Percentiles rank a stretch among this genome's conserved stretches.
Conservation (phyloP, 352 stramenopile species). For the Pythium pectinolyticum region DNA sequence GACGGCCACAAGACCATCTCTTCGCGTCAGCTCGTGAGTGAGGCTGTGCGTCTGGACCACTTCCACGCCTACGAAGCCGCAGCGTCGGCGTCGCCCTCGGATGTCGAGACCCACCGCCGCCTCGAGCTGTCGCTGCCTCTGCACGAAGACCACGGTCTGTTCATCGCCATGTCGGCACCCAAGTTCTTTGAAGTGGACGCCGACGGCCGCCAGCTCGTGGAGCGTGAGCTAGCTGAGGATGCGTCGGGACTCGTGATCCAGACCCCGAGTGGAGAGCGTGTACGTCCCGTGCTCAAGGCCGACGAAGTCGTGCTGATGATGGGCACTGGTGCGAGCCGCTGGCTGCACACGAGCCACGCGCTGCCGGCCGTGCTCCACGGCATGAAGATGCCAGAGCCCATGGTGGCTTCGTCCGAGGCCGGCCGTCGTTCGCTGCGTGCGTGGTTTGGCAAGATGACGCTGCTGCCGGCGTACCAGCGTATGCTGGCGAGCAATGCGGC, state of each 20-base stretch:
- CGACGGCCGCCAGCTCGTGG: slow-evolving; percentile 18
- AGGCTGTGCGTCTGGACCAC: slow-evolving; percentile 56
- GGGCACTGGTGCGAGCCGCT: slow-evolving; percentile 42
- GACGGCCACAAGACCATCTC: slow-evolving; percentile 38
- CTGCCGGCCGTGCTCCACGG: slow-evolving; percentile 57
- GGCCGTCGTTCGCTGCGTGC: slow-evolving; percentile 37
- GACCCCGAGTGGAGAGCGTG: slow-evolving; percentile 30
- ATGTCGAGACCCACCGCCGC: slow-evolving; percentile 9
- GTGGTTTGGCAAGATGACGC: slow-evolving; percentile 67
- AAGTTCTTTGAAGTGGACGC: slow-evolving; percentile 46
- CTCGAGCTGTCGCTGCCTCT: slow-evolving; percentile 47
- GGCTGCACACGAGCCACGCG: slow-evolving; percentile 43
- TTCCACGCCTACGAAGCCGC: slow-evolving; percentile 63
- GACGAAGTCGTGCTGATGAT: slow-evolving; percentile 66
- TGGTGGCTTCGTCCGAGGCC: slow-evolving; percentile 9
- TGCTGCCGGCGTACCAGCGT: slow-evolving; percentile 47
- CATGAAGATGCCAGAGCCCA: slow-evolving; percentile 51
- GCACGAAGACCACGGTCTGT: slow-evolving; percentile 60
- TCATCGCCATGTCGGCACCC: slow-evolving; percentile 52
- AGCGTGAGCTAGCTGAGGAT: slow-evolving; percentile 31
- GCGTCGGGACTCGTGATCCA: slow-evolving; percentile 50
- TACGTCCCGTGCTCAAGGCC: slow-evolving; percentile 49
- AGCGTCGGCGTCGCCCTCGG: not conserved
- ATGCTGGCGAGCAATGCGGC: slow-evolving; percentile 32
- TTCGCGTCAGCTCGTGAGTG: slow-evolving; percentile 39